Evolutionary conservation across 305 asterid species (phyloP), one percentile per base, ranked within the genome.

Genomic region (Rubia tinctorum): DNA sequence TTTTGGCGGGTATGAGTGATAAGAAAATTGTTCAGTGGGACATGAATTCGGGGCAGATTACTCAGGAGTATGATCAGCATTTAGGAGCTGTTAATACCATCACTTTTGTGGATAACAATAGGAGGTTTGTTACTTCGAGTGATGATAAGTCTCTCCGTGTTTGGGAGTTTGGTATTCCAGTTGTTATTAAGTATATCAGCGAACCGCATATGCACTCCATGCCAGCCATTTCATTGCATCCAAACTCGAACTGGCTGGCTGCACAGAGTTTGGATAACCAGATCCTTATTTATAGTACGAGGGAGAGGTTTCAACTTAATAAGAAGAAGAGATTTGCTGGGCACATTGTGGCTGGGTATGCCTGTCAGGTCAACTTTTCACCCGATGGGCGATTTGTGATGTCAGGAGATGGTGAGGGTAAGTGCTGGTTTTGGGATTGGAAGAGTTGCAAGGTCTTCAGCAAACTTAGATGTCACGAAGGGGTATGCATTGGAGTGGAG

Each of bases 391-490:
- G 98, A 63, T 95, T 95, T 79, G 99, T 95, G 67, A 75, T 92
- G 91, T 95, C 99, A 1, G 97, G 99, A 75, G 99, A 95, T 78
- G 98, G 99, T 53, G 99, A 95, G 79, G 99, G 99, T 10, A 86
- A 90, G 82, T 92, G 98, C 86, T 95, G 97, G 98, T 95, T 95
- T 80, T 95, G 99, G 98, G 99, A 95, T 84, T 92, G 99, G 99
- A 95, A 95, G 88, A 89, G 92, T 72, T 95, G 98, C 85, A 95
- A 88, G 83, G 97, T 92, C 37, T 92, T 95, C 80, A 86, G 93
- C 83, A 95, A 97, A 30, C 90, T 95, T 78, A 95, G 84, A 84
- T 95, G 98, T 82, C 99, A 95, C 65, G 90, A 92, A 0, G 99
- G 99, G 40, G 99, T 95, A 66, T 95, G 98, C 82, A 92, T 91